Evolutionary conservation across 1,139 yeast genomes (phyloP), one percentile per base, ranked within the genome.

Genomic region (Suzukiozyma palmioleophila): DNA sequence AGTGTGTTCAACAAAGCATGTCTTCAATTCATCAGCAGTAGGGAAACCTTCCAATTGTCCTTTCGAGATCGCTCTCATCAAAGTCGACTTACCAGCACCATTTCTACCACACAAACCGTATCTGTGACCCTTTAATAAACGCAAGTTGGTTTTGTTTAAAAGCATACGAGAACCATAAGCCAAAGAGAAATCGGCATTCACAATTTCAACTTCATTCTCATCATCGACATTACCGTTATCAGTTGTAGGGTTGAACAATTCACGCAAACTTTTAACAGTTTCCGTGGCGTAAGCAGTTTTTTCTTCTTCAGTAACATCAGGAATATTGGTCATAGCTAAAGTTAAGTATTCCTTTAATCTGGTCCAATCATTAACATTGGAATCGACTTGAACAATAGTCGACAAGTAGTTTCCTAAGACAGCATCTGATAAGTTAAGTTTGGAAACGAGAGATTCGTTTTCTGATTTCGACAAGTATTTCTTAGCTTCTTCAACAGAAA

Each of bases 21-120:
- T 92, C 62, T 84, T 83, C 51, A 92, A 72, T 56, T 85, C 84
- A 43, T 86, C 81, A 53, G 89, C 83, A 50, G 88, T 83, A 31
- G 98, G 98, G 80, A 92, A 92, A 5, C 98, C 98, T 67, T 92
- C 98, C 49, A 92, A 77, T 69, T 92, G 96, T 43, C 97, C 98
- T 59, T 88, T 88, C 41, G 96, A 88, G 56, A 92, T 92, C 29
- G 98, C 86, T 65, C 98, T 79, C 97, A 92, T 90, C 56, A 92
- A 73, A 14, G 98, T 92, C 13, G 97, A 88, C 65, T 92, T 92
- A 71, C 98, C 98, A 43, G 97, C 97, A 77, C 98, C 98, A 62
- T 92, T 92, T 67, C 97, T 80, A 57, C 98, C 98, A 73, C 97
- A 89, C 48, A 92, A 77, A 70, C 98, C 98, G 59, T 92, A 92